phyloP scores from a whole-genome alignment of 192 early-diverging fungal species.

The Backusella psychrophila region DNA sequence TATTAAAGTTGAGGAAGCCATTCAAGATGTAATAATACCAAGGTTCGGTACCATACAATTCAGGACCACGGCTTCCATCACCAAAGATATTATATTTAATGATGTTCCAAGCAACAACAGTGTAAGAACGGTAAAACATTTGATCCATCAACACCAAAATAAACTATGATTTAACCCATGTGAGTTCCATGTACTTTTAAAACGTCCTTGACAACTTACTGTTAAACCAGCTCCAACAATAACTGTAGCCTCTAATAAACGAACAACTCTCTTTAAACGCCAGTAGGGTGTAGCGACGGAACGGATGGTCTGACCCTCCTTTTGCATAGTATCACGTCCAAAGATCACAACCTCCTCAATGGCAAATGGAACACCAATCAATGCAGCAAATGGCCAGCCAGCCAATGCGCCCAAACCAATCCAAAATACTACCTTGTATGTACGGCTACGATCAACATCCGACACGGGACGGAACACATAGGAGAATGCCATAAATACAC shows the following conservation, averaged over 20 bases:
- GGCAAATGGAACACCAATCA: slow-evolving; percentile 71
- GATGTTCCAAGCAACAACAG: slow-evolving; percentile 83
- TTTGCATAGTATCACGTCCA: slow-evolving; percentile 40
- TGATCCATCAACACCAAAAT: slow-evolving; percentile 72
- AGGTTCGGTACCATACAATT: slow-evolving; percentile 90
- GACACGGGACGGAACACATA: slow-evolving; percentile 58
- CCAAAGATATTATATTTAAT: slow-evolving; percentile 91
- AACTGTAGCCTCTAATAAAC: slow-evolving; percentile 40
- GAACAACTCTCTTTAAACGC: slow-evolving; percentile 39
- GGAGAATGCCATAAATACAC: slow-evolving; percentile 73
- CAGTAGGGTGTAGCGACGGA: slow-evolving; percentile 36
- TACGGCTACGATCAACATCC: slow-evolving; percentile 40
- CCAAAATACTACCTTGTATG: slow-evolving; percentile 56
- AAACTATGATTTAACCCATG: slow-evolving; percentile 31
- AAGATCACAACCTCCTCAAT: slow-evolving; percentile 66
- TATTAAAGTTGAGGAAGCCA: slow-evolving; percentile 88
- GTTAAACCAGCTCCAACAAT: slow-evolving; percentile 35
- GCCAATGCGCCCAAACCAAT: slow-evolving; percentile 62
- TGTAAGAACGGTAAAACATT: slow-evolving; percentile 67
- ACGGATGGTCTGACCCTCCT: slow-evolving; percentile 19
- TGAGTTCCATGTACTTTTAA: not conserved
- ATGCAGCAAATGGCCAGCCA: slow-evolving; percentile 90
- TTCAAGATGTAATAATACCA: slow-evolving; percentile 93
- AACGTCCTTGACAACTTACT: slow-evolving; percentile 20
- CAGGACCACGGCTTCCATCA: slow-evolving; percentile 54